Conservation (phyloP, 768 basidiomycete species). For the Suillus bovinus region DNA sequence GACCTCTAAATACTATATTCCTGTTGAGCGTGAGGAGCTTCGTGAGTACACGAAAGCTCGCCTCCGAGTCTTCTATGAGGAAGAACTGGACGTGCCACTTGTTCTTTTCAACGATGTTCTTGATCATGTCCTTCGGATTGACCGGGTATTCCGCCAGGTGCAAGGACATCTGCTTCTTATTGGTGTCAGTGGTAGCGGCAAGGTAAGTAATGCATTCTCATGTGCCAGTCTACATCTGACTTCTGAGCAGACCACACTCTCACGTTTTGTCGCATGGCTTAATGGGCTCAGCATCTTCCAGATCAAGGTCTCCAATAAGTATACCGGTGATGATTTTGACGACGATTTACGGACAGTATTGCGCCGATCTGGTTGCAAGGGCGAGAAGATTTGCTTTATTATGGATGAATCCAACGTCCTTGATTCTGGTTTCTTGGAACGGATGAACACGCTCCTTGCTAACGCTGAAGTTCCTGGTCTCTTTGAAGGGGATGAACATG, state of each 20-base stretch:
- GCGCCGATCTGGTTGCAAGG: conserved; percentile 94
- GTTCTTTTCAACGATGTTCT: conserved; percentile 98
- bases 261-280: conserved; percentile 99
- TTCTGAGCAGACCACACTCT: conserved; percentile 80
- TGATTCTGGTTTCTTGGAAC: conserved; percentile 97
- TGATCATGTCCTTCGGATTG: conserved; percentile 96
- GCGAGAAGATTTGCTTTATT: conserved; percentile 99
- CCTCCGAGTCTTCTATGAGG: conserved; percentile 97
- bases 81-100: conserved; percentile 95
- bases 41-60: conserved; percentile 97
- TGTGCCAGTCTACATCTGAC: conserved; percentile 16
- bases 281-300: conserved; percentile 99
- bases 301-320: conserved; percentile 99
- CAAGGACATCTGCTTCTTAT: conserved; percentile 97
- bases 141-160: conserved; percentile 97
- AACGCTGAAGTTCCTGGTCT: conserved; percentile 99
- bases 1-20: conserved; percentile 96
- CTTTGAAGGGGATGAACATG: conserved; percentile 99
- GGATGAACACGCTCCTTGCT: conserved; percentile 99
- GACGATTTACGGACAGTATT: conserved; percentile 95
- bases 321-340: conserved; percentile 98
- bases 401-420: conserved; percentile 99
- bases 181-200: conserved; percentile 97
- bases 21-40: conserved; percentile 90
- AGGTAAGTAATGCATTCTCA: conserved; percentile 53